Conservation (phyloP, 2,329 filamentous ascomycete species). For the Epichloe amarillans region DNA sequence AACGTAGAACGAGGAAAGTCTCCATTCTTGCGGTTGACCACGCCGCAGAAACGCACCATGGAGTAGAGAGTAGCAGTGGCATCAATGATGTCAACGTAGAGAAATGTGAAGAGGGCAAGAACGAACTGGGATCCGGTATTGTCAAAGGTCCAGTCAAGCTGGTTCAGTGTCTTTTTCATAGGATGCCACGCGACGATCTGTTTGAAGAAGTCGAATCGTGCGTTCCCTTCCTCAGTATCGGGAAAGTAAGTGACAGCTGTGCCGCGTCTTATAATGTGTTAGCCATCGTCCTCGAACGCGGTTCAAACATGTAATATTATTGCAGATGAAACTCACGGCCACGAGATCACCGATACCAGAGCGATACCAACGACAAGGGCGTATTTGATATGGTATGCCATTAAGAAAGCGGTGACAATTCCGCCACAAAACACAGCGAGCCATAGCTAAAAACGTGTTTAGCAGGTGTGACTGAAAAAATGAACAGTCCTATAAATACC, state of each 20-base stretch:
- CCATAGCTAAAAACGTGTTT: slow-evolving; percentile 48
- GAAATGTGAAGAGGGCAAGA: slow-evolving; percentile 61
- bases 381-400: slow-evolving; percentile 64
- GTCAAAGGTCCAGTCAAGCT: slow-evolving; percentile 52
- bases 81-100: slow-evolving; percentile 71
- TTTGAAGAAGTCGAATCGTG: slow-evolving; percentile 58
- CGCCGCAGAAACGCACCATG: slow-evolving; percentile 65
- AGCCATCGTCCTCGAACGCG: background rate
- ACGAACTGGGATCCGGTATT: slow-evolving; percentile 48
- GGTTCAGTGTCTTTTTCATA: slow-evolving; percentile 47
- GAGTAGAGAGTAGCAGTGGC: slow-evolving; percentile 66
- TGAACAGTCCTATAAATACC: slow-evolving; percentile 24
- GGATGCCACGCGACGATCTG: slow-evolving; percentile 60
- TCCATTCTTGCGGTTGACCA: slow-evolving; percentile 50
- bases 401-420: slow-evolving; percentile 65
- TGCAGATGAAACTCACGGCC: slow-evolving; percentile 41
- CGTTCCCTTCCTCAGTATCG: slow-evolving; percentile 47
- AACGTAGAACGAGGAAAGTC: slow-evolving; percentile 78
- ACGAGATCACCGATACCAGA: slow-evolving; percentile 59
- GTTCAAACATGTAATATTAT: rapidly evolving
- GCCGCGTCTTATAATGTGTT: slow-evolving; percentile 33
- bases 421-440: slow-evolving; percentile 72
- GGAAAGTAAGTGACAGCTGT: slow-evolving; percentile 65
- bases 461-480: background rate
- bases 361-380: slow-evolving; percentile 62